Conservation (phyloP, 768 basidiomycete genomes). For the Suillus occidentalis region DNA sequence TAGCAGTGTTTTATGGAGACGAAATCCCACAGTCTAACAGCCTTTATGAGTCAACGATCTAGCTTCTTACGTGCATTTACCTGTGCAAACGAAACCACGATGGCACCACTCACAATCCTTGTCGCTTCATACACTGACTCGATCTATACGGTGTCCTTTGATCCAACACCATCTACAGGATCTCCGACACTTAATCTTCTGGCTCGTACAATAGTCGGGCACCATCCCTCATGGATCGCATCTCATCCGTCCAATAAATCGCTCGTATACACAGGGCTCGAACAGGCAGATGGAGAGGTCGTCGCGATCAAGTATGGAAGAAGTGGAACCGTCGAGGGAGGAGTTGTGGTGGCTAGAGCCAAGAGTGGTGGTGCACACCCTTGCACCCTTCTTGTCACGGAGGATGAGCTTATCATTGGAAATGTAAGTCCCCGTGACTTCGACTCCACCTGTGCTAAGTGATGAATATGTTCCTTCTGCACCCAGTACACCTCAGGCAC, state of each 20-base stretch:
- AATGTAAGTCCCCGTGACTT: slow-evolving; percentile 56
- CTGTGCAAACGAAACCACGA: slow-evolving; percentile 7
- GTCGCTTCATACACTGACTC: slow-evolving; percentile 66
- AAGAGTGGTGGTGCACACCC: slow-evolving; percentile 59
- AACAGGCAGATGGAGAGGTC: slow-evolving; percentile 65
- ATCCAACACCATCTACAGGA: slow-evolving; percentile 54
- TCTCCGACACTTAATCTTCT: slow-evolving; percentile 50
- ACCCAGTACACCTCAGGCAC: slow-evolving; percentile 69
- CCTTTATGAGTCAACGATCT: neutral
- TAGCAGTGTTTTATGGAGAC: neutral
- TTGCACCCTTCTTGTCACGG: slow-evolving; percentile 60
- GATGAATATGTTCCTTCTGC: neutral
- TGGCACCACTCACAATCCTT: slow-evolving; percentile 42
- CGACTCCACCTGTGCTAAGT: neutral
- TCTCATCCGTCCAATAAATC: slow-evolving; percentile 54
- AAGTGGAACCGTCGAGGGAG: slow-evolving; percentile 36
- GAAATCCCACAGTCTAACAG: neutral
- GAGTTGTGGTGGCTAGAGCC: slow-evolving; percentile 46
- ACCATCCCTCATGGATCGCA: slow-evolving; percentile 78
- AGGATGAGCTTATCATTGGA: slow-evolving; percentile 59
- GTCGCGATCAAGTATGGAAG: slow-evolving; percentile 57
- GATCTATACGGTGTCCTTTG: slow-evolving; percentile 64
- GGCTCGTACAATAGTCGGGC: slow-evolving; percentile 50
- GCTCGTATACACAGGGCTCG: slow-evolving; percentile 65
- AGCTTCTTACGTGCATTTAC: neutral